Evolutionary conservation across 345 rosid genomes (phyloP).

Genomic region (Sonneratia caseolaris): DNA sequence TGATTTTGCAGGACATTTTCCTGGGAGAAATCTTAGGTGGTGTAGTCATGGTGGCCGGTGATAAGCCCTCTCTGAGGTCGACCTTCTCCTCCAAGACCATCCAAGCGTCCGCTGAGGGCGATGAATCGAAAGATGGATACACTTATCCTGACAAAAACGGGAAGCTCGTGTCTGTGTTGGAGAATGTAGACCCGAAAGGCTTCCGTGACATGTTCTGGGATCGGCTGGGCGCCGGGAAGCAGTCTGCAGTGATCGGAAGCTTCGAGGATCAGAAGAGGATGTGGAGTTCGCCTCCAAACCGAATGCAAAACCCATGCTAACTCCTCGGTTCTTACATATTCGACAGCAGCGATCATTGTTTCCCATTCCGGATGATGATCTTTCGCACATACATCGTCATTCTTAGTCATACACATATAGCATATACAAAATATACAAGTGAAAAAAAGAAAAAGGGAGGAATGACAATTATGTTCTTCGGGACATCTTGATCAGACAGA

Average conservation of each 20-base stretch:
- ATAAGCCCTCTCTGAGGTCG: slow-evolving; percentile 31
- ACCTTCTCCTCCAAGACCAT: slow-evolving; percentile 25
- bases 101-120: slow-evolving; percentile 45
- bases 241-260: slow-evolving; percentile 68
- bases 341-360: background rate
- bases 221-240: slow-evolving; percentile 35
- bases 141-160: slow-evolving; percentile 32
- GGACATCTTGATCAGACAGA: background rate
- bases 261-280: slow-evolving; percentile 54
- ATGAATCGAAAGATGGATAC: slow-evolving; percentile 48
- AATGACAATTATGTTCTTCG: no score
- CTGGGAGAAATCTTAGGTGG: slow-evolving; percentile 83
- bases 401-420: background rate
- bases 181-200: slow-evolving; percentile 28
- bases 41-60: slow-evolving; percentile 39
- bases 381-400: background rate
- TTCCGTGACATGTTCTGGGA: slow-evolving; percentile 35
- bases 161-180: slow-evolving; percentile 34
- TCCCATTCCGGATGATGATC: no score
- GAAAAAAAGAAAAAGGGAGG: background rate
- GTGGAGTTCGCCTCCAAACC: slow-evolving; percentile 45
- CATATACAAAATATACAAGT: background rate
- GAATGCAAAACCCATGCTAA: slow-evolving; percentile 8
- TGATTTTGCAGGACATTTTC: slow-evolving; percentile 51
- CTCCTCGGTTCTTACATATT: background rate